phyloP scores from a whole-genome alignment of 2,329 filamentous ascomycete species.

The Aphanocladium album region DNA sequence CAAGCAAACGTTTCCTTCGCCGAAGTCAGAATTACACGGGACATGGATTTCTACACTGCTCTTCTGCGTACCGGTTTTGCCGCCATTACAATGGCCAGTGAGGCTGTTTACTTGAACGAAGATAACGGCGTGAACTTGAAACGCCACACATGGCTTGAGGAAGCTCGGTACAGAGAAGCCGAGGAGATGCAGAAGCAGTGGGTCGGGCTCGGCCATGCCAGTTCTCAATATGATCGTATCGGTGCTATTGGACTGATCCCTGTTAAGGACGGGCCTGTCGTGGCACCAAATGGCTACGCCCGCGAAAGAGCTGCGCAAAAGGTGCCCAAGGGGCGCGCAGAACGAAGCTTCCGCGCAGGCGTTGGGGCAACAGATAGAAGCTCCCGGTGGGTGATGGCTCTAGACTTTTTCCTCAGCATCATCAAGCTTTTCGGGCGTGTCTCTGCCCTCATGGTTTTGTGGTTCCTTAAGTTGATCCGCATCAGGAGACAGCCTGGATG shows the following conservation, averaged over 20 bases:
- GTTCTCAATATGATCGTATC: slow-evolving; percentile 46
- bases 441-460: slow-evolving; percentile 34
- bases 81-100: slow-evolving; percentile 85
- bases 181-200: slow-evolving; percentile 54
- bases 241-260: slow-evolving; percentile 53
- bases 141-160: slow-evolving; percentile 84
- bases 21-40: slow-evolving; percentile 71
- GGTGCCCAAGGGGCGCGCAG: slow-evolving; percentile 41
- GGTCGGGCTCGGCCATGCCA: slow-evolving; percentile 41
- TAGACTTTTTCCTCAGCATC: slow-evolving; percentile 73
- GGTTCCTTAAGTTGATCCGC: slow-evolving; percentile 51
- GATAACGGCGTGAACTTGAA: slow-evolving; percentile 70
- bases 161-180: slow-evolving; percentile 74
- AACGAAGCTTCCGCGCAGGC: slow-evolving; percentile 52
- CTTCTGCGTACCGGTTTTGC: slow-evolving; percentile 82
- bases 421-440: slow-evolving; percentile 37
- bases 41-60: slow-evolving; percentile 94
- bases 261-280: slow-evolving; percentile 40
- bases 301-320: slow-evolving; percentile 65
- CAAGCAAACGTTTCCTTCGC: slow-evolving; percentile 85
- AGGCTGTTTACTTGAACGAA: slow-evolving; percentile 93
- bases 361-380: slow-evolving; percentile 76
- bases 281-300: slow-evolving; percentile 55
- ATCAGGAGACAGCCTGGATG: slow-evolving; percentile 38
- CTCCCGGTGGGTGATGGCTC: slow-evolving; percentile 70